Evolutionary conservation across 176 grass and related monocot species (phyloP).

Genomic region (Hsuehochloa calcarea): DNA sequence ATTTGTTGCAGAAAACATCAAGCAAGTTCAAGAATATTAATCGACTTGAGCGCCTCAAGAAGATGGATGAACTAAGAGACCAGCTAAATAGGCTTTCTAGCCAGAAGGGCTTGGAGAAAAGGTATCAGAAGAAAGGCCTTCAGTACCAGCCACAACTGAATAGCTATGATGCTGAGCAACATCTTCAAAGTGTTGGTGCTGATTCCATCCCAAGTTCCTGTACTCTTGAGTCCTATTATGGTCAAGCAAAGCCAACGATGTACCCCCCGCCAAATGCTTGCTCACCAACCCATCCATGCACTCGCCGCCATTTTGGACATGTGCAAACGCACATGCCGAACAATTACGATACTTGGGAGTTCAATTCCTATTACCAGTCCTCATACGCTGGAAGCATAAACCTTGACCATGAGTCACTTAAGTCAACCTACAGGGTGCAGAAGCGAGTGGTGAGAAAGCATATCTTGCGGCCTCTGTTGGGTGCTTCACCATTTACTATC

Average conservation of each 20-base stretch:
- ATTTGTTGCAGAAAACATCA: conserved; percentile 21
- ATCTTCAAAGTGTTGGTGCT: conserved; percentile 41
- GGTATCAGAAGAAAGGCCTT: conserved; percentile 28
- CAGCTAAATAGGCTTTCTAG: conserved; percentile 57
- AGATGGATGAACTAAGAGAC: conserved; percentile 74
- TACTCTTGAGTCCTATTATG: conserved; percentile 45
- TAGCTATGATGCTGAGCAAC: conserved; percentile 39
- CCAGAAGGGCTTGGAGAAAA: conserved; percentile 34
- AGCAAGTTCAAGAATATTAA: conserved; percentile 47
- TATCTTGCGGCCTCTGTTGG: conserved; percentile 69
- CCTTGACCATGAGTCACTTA: conserved; percentile 48
- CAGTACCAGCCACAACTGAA: conserved; percentile 41
- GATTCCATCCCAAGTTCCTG: conserved; percentile 41
- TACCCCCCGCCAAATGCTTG: conserved; percentile 37
- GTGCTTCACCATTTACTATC: conserved; percentile 71
- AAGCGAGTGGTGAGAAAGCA: conserved; percentile 51
- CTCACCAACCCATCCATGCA: conserved; percentile 42
- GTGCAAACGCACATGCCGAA: conserved; percentile 1
- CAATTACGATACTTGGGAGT: conserved; percentile 32
- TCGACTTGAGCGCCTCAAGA: conserved; percentile 52
- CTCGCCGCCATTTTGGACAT: conserved; percentile 40
- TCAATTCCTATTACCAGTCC: conserved; percentile 48
- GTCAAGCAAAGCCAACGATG: conserved; percentile 33
- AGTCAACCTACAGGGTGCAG: conserved; percentile 43
- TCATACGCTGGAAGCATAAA: conserved; percentile 54